Evolutionary conservation across 192 early-diverging fungal species (phyloP), one percentile per base, ranked within the genome.

Genomic region (Backusella parvicylindrica): DNA sequence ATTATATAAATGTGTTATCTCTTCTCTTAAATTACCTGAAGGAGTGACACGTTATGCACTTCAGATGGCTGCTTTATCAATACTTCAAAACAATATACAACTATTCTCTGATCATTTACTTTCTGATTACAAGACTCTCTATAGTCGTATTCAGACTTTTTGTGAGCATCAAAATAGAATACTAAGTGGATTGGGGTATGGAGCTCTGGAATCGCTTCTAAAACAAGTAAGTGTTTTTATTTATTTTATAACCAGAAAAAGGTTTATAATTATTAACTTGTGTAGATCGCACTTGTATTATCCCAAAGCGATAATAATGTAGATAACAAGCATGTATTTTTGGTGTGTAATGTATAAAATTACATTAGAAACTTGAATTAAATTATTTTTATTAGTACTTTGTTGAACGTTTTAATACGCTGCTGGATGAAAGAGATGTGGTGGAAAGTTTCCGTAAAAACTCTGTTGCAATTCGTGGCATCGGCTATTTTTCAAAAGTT

Each of bases 401-500:
- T 72, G 81, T 91, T 15, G 40, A 75, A 26, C 77, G 76, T 23
- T 86, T 89, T 63, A 76, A 78, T 0, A 77, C 74, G 3, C 75
- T 78, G 4, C 70, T 92, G 38, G 69, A 86, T 77, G 37, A 77
- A 47, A 18, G 76, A 72, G 32, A 77, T 76, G 33, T 73, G 26
- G 63, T 41, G 32, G 79, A 71, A 65, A 72, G 74, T 67, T 81
- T 82, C 31, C 84, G 79, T 40, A 84, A 84, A 33, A 70, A 91
- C 26, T 91, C 92, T 3, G 80, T 91, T 0, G 89, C 89, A n/a
- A 85, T 94, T 56, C 85, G 89, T 68, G 90, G 89, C 21, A 86
- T 90, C 67, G 93, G 93, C 7, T 86, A 90, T 65, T 89, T 94
- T 75, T 86, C 91, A 1, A 81, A 78, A 13, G 88, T 86, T 18